Evolutionary conservation across 176 grass and related monocot genomes (phyloP), one percentile per base, ranked within the genome.

Genomic region (Tuctoria greenei): DNA sequence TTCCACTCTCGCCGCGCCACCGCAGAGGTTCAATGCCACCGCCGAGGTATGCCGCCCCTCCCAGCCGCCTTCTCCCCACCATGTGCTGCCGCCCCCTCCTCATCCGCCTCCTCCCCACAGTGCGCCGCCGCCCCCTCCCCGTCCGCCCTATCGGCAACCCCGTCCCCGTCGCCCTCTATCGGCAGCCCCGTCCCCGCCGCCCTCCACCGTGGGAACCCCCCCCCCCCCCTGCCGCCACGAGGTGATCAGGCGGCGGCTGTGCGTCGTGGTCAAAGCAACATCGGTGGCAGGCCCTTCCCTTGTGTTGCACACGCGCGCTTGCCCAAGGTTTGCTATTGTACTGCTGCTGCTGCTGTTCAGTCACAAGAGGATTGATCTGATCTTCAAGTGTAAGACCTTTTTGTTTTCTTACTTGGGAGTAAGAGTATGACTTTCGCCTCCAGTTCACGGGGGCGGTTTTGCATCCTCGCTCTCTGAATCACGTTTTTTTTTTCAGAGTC

Each of bases 181-280:
- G n/a, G n/a, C n/a, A n/a, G n/a, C n/a, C n/a, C n/a, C n/a, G n/a
- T n/a, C n/a, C n/a, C n/a, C n/a, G n/a, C n/a, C n/a, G n/a, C n/a
- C n/a, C n/a, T n/a, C n/a, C n/a, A n/a, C n/a, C n/a, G n/a, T n/a
- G n/a, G n/a, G n/a, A n/a, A n/a, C n/a, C n/a, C n/a, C n/a, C n/a
- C n/a, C n/a, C n/a, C n/a, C n/a, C n/a, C n/a, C n/a, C n/a, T n/a
- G n/a, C n/a, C n/a, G n/a, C n/a, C n/a, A n/a, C n/a, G n/a, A 87
- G 83, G 68, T 76, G 79, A 79, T 55, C 72, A 66, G 74, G 83
- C 76, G 78, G 64, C 73, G 60, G 72, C 26, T 80, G 84, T 86
- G 83, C 84, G 66, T 76, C 25, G 83, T 58, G 91, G 91, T 93
- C 91, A 93, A 93, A 93, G 91, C 84, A 87, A 84, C 85, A 74